These are phyloP conservation scores for Sanghuangporus sanghuang DNA, from an alignment of 1,284 basidiomycete species.

Conservation along the genomic window DNA sequence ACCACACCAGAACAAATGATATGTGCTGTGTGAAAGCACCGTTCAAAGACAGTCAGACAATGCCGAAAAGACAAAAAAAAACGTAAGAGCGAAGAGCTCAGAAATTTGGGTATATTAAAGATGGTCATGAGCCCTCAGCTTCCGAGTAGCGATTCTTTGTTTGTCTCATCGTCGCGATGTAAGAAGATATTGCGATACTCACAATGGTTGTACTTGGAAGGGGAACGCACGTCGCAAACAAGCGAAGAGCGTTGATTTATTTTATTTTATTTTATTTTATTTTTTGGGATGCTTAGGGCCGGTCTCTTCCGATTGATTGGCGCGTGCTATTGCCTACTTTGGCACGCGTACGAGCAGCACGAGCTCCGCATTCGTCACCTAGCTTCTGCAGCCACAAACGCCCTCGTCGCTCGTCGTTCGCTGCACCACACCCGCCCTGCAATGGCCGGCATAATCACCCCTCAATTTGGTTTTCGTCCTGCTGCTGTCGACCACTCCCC, in stretches of 20 bases:
- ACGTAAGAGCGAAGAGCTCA: conserved; percentile 37
- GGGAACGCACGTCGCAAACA: too few relatives aligned
- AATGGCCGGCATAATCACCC: conserved; percentile 70
- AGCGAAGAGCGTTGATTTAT: too few relatives aligned
- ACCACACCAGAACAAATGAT: background rate
- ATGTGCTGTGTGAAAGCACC: background rate
- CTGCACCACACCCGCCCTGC: background rate
- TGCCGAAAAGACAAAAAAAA: conserved; percentile 18
- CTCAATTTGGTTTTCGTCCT: conserved; percentile 59
- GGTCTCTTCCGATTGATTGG: conserved; percentile 3
- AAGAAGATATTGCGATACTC: conserved; percentile 26
- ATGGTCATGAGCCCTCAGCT: conserved; percentile 60
- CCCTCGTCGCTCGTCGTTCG: background rate
- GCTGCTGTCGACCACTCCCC: conserved; percentile 56
- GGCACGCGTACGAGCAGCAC: background rate
- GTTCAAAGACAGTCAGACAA: background rate
- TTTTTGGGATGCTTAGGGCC: conserved; percentile 8
- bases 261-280: conserved; percentile 24
- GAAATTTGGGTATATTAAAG: conserved; percentile 84
- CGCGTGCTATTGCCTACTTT: background rate
- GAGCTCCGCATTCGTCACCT: background rate
- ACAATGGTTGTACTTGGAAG: conserved; percentile 27
- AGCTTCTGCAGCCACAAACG: conserved; percentile 22
- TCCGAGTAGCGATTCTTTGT: conserved; percentile 80
- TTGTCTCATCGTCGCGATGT: conserved; percentile 50